phyloP scores from a whole-genome alignment of 257 asterid species.

The Scutellaria baicalensis region DNA sequence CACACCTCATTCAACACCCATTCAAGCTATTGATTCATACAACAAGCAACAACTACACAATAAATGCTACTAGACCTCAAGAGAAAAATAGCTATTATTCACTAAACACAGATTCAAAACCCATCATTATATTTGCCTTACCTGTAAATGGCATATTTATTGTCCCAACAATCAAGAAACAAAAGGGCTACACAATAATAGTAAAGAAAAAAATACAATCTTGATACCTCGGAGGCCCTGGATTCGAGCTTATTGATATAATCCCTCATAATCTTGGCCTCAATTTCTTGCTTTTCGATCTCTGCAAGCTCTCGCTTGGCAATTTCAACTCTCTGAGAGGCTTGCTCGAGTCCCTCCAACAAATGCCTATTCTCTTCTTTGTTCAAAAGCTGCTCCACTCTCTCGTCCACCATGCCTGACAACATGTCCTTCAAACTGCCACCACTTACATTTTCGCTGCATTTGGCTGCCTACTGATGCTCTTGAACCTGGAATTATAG shows the following conservation, averaged over 20 bases:
- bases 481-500: constrained; percentile 16
- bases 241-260: constrained; percentile 66
- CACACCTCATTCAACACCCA: not conserved
- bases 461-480: constrained; percentile 27
- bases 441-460: constrained; percentile 37
- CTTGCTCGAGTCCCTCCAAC: constrained; percentile 75
- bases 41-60: too few species aligned
- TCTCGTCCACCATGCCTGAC: constrained; percentile 67
- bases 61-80: too few species aligned
- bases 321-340: constrained; percentile 63
- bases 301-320: constrained; percentile 75
- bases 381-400: constrained; percentile 56
- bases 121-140: not conserved
- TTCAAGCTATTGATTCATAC: not conserved
- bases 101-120: not conserved
- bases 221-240: constrained; percentile 64
- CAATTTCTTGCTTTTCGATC: constrained; percentile 74
- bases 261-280: constrained; percentile 48
- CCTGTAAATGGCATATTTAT: not conserved
- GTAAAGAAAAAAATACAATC: not conserved
- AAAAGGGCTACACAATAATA: not conserved
- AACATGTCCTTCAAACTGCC: constrained; percentile 44
- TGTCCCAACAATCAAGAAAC: not conserved
- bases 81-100: not conserved
- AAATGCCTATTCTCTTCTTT: constrained; percentile 76